A percentile compares a stretch with the other conserved stretches of the same genome.
Evolutionary conservation across 495 filamentous ascomycete species (phyloP).

Genomic region (Astrothelium macrocarpum): DNA sequence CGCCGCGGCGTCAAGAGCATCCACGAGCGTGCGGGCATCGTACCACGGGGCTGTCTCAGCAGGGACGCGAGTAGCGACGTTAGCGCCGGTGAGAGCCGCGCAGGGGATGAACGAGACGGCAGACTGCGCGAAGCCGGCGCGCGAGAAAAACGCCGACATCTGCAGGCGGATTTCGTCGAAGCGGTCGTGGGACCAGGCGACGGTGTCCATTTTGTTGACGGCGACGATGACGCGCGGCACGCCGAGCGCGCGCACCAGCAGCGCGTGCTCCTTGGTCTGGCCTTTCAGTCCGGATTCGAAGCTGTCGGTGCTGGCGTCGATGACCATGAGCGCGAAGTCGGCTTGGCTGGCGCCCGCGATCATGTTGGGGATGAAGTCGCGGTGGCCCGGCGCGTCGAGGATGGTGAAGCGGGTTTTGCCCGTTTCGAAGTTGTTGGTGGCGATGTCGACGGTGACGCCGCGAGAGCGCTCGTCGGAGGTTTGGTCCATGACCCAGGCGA

Average conservation of each 20-base stretch:
- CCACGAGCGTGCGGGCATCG: conserved; percentile 53
- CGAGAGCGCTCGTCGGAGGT: conserved; percentile 74
- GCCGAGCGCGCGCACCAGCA: conserved; percentile 85
- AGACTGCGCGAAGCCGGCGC: conserved; percentile 68
- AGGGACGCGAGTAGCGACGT: conserved; percentile 46
- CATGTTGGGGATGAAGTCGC: conserved; percentile 98
- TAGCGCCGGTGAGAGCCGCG: conserved; percentile 79
- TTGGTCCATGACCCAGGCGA: conserved; percentile 94
- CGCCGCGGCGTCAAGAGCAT: conserved; percentile 54
- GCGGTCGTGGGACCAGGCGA: conserved; percentile 66
- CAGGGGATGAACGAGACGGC: conserved; percentile 81
- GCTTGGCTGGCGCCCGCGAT: conserved; percentile 93
- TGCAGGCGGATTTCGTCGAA: conserved; percentile 82
- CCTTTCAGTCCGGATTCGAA: conserved; percentile 91
- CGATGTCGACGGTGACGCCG: conserved; percentile 97
- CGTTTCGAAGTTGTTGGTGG: conserved; percentile 87
- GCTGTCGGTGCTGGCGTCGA: conserved; percentile 77
- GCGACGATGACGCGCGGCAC: conserved; percentile 80
- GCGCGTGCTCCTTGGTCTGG: conserved; percentile 87
- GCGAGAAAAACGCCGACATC: conserved; percentile 67
- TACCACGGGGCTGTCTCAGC: conserved; percentile 64
- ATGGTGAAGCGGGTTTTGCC: conserved; percentile 81
- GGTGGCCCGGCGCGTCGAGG: conserved; percentile 86
- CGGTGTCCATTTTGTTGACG: conserved; percentile 87
- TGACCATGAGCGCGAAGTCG: conserved; percentile 90